phyloP scores from a whole-genome alignment of 768 basidiomycete genomes.

The Cystobasidium ongulense region DNA sequence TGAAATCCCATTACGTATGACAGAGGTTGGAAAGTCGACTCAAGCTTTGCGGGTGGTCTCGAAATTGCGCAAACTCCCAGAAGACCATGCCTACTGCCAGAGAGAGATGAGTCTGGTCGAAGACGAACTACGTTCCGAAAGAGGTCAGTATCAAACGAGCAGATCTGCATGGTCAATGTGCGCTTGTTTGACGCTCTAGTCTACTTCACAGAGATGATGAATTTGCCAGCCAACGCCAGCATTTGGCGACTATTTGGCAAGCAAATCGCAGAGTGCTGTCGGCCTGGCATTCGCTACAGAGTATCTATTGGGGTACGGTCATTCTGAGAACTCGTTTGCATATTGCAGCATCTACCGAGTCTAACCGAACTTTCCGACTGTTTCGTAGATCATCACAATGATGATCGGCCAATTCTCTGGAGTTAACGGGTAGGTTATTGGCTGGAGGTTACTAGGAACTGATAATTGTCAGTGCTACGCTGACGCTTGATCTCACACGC shows the following conservation, averaged over 20 bases:
- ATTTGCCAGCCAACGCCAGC: background rate
- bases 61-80: background rate
- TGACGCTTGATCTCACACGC: background rate
- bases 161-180: background rate
- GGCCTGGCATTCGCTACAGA: background rate
- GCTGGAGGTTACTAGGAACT: no score
- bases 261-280: background rate
- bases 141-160: background rate
- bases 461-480: background rate
- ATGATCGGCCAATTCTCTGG: background rate
- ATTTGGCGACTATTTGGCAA: background rate
- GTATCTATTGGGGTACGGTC: background rate
- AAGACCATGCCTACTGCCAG: background rate
- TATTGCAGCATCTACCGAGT: no score
- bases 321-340: no score
- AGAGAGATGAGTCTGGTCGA: background rate
- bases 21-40: background rate
- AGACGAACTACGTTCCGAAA: background rate
- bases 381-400: no score
- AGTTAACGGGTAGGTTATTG: background rate
- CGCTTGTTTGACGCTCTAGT: background rate
- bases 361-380: no score
- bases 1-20: background rate
- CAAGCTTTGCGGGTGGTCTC: background rate
- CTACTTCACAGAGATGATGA: background rate